phyloP scores from a whole-genome alignment of 2,329 filamentous ascomycete genomes.

The Neocucurbitaria cava region DNA sequence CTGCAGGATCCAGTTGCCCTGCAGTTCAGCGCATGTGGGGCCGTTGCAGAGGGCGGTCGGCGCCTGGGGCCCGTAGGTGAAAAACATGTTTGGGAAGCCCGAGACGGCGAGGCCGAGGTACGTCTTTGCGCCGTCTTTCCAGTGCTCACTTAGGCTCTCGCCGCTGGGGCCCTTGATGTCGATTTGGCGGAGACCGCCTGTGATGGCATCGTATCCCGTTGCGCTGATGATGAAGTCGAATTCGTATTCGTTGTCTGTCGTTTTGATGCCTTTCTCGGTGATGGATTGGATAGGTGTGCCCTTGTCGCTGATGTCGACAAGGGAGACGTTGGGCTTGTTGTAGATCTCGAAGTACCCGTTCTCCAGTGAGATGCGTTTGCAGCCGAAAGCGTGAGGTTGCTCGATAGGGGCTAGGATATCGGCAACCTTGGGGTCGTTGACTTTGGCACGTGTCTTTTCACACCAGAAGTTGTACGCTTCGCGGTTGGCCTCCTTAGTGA shows the following conservation, averaged over 20 bases:
- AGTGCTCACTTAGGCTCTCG: constrained; percentile 20
- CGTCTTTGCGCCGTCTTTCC: constrained; percentile 25
- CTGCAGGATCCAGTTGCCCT: constrained; percentile 64
- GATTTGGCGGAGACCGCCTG: constrained; percentile 46
- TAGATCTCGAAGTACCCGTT: constrained; percentile 49
- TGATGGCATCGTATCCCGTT: constrained; percentile 53
- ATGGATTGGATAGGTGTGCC: constrained; percentile 54
- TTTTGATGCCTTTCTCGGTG: constrained; percentile 56
- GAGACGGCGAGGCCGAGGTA: constrained; percentile 51
- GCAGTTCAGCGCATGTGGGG: constrained; percentile 61
- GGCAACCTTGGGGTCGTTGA: constrained; percentile 44
- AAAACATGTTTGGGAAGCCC: constrained; percentile 52
- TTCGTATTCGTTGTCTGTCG: constrained; percentile 55
- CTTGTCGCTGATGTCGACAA: constrained; percentile 50
- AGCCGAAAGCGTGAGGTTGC: constrained; percentile 33
- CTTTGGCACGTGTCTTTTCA: constrained; percentile 46
- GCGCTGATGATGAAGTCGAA: constrained; percentile 61
- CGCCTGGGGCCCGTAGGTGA: constrained; percentile 61
- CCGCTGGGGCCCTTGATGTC: constrained; percentile 43
- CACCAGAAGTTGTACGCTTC: constrained; percentile 55
- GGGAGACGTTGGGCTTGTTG: constrained; percentile 55
- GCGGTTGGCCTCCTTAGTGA: constrained; percentile 46
- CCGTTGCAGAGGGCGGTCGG: constrained; percentile 65
- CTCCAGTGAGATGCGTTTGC: constrained; percentile 31
- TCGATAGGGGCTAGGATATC: constrained; percentile 51